Evolutionary conservation across 2,329 filamentous ascomycete species (phyloP).

Genomic region (Colletotrichum eleusines): DNA sequence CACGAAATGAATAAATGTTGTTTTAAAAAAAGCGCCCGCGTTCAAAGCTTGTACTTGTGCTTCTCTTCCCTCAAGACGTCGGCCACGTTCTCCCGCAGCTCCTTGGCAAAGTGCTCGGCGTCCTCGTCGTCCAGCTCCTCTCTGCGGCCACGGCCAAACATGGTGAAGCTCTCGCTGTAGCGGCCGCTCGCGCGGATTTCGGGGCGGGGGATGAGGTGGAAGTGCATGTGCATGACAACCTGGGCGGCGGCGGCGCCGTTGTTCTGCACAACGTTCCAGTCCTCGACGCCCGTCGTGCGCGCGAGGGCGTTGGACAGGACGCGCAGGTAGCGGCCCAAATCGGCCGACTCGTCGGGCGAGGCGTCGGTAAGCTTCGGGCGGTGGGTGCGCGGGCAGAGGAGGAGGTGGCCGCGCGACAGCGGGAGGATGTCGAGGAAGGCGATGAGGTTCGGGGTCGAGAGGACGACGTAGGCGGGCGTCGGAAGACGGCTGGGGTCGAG

Average conservation of each 20-base stretch:
- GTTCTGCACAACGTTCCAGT: constrained; percentile 98
- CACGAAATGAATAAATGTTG: constrained; percentile 30
- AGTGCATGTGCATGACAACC: constrained; percentile 93
- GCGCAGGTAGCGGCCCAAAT: constrained; percentile 76
- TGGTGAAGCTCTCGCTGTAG: constrained; percentile 77
- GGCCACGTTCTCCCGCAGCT: constrained; percentile 63
- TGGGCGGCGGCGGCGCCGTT: constrained; percentile 92
- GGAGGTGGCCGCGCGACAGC: constrained; percentile 83
- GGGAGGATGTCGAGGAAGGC: constrained; percentile 96
- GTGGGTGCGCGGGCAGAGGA: constrained; percentile 84
- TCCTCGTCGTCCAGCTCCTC: constrained; percentile 84
- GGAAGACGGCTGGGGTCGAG: constrained; percentile 51
- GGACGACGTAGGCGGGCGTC: constrained; percentile 72
- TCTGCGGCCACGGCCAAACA: constrained; percentile 82
- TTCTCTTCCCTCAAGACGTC: constrained; percentile 54
- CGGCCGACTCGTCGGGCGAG: constrained; percentile 70
- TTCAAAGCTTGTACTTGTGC: constrained; percentile 55
- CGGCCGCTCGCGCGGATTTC: constrained; percentile 68
- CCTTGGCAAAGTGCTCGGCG: constrained; percentile 68
- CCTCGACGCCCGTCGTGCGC: constrained; percentile 75
- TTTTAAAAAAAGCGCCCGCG: background rate
- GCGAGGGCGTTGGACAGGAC: constrained; percentile 79
- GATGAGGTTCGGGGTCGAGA: constrained; percentile 81
- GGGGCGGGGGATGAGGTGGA: constrained; percentile 91
- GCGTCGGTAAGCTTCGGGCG: constrained; percentile 82